Base-by-base conservation (phyloP, 352 stramenopile species). In the Pythium scleroteichum region DNA sequence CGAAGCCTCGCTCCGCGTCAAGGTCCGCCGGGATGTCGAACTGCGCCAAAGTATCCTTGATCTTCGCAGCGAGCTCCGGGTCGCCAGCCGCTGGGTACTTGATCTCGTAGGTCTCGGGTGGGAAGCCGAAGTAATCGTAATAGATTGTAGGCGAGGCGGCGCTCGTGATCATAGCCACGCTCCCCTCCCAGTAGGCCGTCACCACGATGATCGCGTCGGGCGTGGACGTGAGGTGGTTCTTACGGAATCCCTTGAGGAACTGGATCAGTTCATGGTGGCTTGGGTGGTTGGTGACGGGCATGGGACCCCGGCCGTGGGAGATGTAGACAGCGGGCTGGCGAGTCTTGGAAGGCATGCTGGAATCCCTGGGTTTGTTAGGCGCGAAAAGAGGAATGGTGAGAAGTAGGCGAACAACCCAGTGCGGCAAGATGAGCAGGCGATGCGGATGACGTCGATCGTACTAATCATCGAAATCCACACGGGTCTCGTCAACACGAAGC, bases 41-140 rank as follows among this genome's bases (percentile, higher is more conserved):
- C 16, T 73, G 59, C 10, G 66, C 33, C 2, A 97, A 69, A 10
- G 92, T 53, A 5, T 70, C 41, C 33, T 90, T 66, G 46, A 97
- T 86, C 52, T 70, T 57, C 26, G 78, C 33, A 7, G 88, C 87
- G 9, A 97, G 71, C 8, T 56, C 65, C 0, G 85, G 86, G 55
- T 87, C 65, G 17, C 88, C 88, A 29, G 79, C 79, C 27, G 81
- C 86, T 8, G 75, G 67, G 59, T 97, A 97, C 33, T 78, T 71
- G 56, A 91, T 73, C 17, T 95, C 49, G 72, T 98, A 98, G 4
- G 82, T 75, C 53, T 97, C 69, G 2, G 46, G 38, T 2, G 88
- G 86, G 68, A 98, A 98, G 9, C 85, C 85, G 55, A 82, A 86
- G 72, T 98, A 98, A 73, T 98, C 92, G 71, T 76, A 97, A 19